Base-by-base conservation (phyloP, 352 stramenopile genomes). In the Phytophthora europaea region DNA sequence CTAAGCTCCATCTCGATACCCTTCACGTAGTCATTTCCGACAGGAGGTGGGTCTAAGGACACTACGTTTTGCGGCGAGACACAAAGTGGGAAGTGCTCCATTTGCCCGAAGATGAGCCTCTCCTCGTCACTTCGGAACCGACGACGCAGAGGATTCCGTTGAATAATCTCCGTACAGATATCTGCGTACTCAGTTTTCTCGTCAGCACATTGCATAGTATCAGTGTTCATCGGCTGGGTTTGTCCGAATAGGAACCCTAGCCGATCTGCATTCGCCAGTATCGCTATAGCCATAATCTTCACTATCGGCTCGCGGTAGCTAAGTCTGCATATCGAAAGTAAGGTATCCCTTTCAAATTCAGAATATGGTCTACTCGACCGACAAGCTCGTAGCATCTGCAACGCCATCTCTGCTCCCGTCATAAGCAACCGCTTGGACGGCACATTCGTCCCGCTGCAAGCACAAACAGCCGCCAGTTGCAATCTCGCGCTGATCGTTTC, bases 371-470 rank as follows among this genome's bases (percentile, higher is more conserved):
- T 61, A 54, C 68, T 80, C 0, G 75, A 78, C 15, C 64, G 68
- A 56, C 82, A 93, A 8, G 75, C 66, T 65, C 73, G 73, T n/a
- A 91, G 58, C 31, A 83, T 57, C 53, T 83, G 69, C 13, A 90
- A 28, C 8, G 82, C 78, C 9, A 77, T 76, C 47, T 92, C 85
- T 1, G 71, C 50, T n/a, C 77, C 80, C 9, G 83, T 89, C 85
- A 90, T 88, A 3, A 69, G 53, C 13, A 87, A 34, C 3, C 74
- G 54, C 15, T 54, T 72, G n/a, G 64, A 78, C n/a, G 80, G 76
- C 10, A 88, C 43, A 38, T 57, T 69, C 7, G 55, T 70, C 3
- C 73, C 75, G 0, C 75, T 74, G 13, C 69, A 63, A 23, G 61
- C 62, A 57, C 78, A 88, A 31, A 91, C 64, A 0, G 75, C 73